Base-by-base conservation (phyloP, 176 grass and related monocot species). In the Aegilops umbellulata region DNA sequence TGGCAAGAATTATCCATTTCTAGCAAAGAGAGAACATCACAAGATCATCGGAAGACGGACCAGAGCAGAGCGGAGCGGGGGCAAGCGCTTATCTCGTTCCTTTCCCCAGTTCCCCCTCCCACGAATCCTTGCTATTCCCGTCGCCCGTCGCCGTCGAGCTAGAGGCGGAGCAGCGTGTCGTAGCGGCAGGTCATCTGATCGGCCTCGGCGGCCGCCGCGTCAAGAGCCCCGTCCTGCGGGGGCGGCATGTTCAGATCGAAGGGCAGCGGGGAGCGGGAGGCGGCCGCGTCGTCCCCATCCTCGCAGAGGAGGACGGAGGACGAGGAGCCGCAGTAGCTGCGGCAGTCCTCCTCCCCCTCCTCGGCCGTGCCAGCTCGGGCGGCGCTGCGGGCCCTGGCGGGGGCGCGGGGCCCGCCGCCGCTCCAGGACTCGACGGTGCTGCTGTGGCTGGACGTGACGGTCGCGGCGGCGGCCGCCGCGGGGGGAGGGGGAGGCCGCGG, bases 401-500 rank as follows among this genome's bases (percentile, higher is more conserved):
- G 36, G 36, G 76, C 88, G 66, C 86, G 85, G 44, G 79, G 72
- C 0, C 24, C 85, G 83, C 90, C 88, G 73, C 88, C 77, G 85
- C 90, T 67, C 90, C 93, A 80, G 44, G 94, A 97, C 60, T 97
- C 94, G 13, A 97, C 92, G 26, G 94, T 97, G 92, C 94, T 97
- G 74, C 92, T 97, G 58, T 87, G 94, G 87, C 94, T 94, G n/a
- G 91, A 92, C 10, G 94, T 90, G 65, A 83, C 90, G 29, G 93
- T 26, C 0, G 84, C 57, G 7, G 53, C 64, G 0, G 35, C 39
- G 39, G 69, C 20, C 1, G 57, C 19, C 12, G n/a, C 5, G 4
- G 38, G 15, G 4, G 38, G 3, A 9, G 76, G 66, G 44, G 69
- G 34, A 0, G 4, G 41, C 24, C 12, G 10, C n/a, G 68, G 78